A percentile compares a stretch with the other conserved stretches of the same genome.
These are phyloP conservation scores for Furcasterigmium sp. DNA, from an alignment of 2,329 filamentous ascomycete genomes.

Conservation along the genomic window DNA sequence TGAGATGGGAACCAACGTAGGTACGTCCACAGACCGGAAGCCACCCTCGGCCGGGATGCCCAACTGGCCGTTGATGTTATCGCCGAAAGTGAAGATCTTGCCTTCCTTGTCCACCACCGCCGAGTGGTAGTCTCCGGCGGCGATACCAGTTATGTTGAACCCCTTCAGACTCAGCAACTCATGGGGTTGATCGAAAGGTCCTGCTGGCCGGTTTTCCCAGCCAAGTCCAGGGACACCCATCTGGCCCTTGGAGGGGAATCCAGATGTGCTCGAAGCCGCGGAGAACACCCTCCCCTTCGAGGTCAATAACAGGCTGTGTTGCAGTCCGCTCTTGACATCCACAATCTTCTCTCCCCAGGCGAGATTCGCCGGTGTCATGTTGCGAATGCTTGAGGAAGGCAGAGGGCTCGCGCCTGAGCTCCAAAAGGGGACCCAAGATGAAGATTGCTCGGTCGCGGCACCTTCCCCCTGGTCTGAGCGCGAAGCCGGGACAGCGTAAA, in stretches of 20 bases:
- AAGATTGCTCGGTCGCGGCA: constrained; percentile 29
- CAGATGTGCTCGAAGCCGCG: constrained; percentile 71
- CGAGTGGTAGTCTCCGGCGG: constrained; percentile 83
- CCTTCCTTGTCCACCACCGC: constrained; percentile 71
- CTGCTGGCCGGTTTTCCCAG: constrained; percentile 71
- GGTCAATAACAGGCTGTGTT: constrained; percentile 83
- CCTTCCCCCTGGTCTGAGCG: constrained; percentile 64
- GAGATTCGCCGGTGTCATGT: constrained; percentile 60
- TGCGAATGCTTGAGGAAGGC: constrained; percentile 62
- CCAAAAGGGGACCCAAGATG: constrained; percentile 73
- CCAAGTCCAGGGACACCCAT: constrained; percentile 79
- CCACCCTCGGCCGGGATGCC: constrained; percentile 69
- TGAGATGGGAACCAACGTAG: constrained; percentile 64
- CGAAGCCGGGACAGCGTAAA: constrained; percentile 81
- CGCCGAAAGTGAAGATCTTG: constrained; percentile 79
- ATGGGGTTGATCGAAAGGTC: constrained; percentile 76
- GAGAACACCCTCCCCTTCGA: constrained; percentile 82
- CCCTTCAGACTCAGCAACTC: constrained; percentile 69
- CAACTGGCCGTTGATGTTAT: constrained; percentile 87
- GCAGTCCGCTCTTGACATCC: constrained; percentile 70
- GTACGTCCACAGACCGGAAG: constrained; percentile 59
- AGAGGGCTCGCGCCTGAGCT: constrained; percentile 25
- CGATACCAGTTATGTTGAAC: constrained; percentile 68
- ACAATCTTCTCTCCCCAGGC: constrained; percentile 67
- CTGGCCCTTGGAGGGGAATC: constrained; percentile 79